Evolutionary conservation across 345 rosid genomes (phyloP).

Genomic region (Aquilaria yunnanensis): DNA sequence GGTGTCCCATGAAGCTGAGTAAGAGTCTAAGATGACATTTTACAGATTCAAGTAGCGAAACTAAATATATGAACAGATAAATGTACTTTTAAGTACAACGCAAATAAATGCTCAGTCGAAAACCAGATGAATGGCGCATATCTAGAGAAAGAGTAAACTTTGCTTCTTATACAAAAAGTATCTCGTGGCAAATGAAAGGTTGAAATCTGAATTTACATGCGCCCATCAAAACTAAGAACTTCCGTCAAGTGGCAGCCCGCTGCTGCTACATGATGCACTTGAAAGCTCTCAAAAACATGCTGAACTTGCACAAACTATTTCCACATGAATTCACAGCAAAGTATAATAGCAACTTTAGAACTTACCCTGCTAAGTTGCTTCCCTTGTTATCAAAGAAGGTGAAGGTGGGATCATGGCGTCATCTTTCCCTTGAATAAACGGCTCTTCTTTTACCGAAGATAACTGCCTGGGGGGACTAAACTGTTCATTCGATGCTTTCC

Average conservation of each 20-base stretch:
- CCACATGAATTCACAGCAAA: slow-evolving; percentile 2
- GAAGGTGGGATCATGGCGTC: slow-evolving; percentile 63
- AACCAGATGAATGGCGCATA: too few relatives aligned
- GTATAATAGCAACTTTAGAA: slow-evolving; percentile 4
- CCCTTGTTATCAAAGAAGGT: slow-evolving; percentile 47
- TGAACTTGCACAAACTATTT: slow-evolving; percentile 9
- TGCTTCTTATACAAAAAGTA: neutral
- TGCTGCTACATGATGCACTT: neutral
- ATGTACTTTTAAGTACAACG: too few relatives aligned
- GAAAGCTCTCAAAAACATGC: slow-evolving; percentile 1
- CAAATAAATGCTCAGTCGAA: too few relatives aligned
- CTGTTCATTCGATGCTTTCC: slow-evolving; percentile 35
- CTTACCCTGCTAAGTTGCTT: slow-evolving; percentile 24
- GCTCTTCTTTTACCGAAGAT: slow-evolving; percentile 37
- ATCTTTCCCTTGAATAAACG: slow-evolving; percentile 26
- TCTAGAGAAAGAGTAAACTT: too few relatives aligned
- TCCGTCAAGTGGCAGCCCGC: too few relatives aligned
- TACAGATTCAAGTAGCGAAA: too few relatives aligned
- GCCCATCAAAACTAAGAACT: neutral
- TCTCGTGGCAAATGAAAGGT: neutral
- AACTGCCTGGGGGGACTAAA: slow-evolving; percentile 41
- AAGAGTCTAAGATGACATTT: too few relatives aligned
- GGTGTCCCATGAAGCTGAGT: too few relatives aligned
- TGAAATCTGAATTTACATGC: neutral
- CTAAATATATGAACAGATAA: too few relatives aligned